Evolutionary conservation across 495 filamentous ascomycete genomes (phyloP).

Genomic region (Aspergillus sparsus): DNA sequence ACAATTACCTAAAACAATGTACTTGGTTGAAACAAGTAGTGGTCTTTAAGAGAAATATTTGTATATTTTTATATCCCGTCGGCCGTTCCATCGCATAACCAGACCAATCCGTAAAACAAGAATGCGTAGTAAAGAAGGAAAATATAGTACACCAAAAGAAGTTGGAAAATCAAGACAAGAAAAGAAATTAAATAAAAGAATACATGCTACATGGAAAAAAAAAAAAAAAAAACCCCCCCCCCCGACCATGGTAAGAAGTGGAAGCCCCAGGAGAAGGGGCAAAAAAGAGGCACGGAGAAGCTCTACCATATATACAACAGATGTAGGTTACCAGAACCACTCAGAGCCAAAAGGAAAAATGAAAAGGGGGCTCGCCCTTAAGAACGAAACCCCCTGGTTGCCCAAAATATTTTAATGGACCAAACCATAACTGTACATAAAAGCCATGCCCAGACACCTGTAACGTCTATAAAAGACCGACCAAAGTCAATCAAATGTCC

Average conservation of each 20-base stretch:
- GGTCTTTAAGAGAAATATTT: background rate
- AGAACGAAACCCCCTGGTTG: background rate
- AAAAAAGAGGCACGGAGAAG: background rate
- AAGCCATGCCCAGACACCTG: background rate
- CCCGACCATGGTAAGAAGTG: background rate
- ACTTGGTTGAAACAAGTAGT: background rate
- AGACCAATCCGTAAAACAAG: conserved; percentile 1
- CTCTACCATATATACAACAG: conserved; percentile 19
- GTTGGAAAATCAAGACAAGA: background rate
- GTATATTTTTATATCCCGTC: conserved; percentile 1
- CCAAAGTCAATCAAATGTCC: background rate
- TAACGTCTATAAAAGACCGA: conserved; percentile 1
- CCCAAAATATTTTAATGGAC: conserved; percentile 8
- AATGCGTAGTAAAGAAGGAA: background rate
- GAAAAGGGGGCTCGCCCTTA: too few species aligned
- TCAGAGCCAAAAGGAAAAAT: background rate
- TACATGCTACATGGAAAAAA: background rate
- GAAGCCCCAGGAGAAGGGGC: background rate
- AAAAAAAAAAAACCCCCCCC: conserved; percentile 4
- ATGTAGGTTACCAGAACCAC: conserved; percentile 14
- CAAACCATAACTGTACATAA: background rate
- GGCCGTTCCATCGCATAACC: conserved; percentile 7
- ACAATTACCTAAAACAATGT: too few species aligned
- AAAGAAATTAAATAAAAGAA: conserved; percentile 5
- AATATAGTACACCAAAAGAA: conserved; percentile 11